Evolutionary conservation across 352 stramenopile species (phyloP).

Genomic region (Pythium brassicae): DNA sequence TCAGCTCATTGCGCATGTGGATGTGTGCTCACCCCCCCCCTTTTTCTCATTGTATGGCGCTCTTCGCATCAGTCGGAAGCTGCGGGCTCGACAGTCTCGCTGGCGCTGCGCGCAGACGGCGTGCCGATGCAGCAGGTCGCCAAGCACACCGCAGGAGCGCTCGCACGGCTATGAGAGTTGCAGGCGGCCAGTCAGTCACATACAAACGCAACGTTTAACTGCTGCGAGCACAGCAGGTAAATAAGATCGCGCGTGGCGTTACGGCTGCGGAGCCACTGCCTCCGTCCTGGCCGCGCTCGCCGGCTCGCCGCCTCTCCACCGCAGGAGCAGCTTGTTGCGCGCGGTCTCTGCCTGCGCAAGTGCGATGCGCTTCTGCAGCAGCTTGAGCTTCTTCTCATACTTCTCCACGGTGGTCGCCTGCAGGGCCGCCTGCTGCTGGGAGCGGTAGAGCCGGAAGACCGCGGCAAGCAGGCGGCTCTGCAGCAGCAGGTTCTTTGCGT

Average conservation of each 20-base stretch:
- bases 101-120: constrained; percentile 57
- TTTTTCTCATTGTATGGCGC: neutral
- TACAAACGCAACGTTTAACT: no score
- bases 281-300: neutral
- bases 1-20: constrained; percentile 2
- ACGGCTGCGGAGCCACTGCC: neutral
- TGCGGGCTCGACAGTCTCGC: constrained; percentile 50
- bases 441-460: constrained; percentile 48
- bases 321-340: constrained; percentile 36
- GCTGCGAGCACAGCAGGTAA: no score
- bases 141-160: constrained; percentile 63
- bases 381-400: constrained; percentile 62
- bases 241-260: neutral
- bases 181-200: no score
- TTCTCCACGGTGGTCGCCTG: constrained; percentile 45
- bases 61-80: constrained; percentile 44
- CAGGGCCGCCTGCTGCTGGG: constrained; percentile 29
- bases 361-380: constrained; percentile 42
- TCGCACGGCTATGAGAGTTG: constrained; percentile 45
- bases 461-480: constrained; percentile 55
- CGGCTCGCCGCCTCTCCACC: constrained; percentile 32
- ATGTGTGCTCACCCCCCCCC: neutral
- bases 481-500: constrained; percentile 71
- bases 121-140: constrained; percentile 71
- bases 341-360: constrained; percentile 35